Evolutionary conservation across 139 green algal genomes (phyloP).

Genomic region (Chlorella sp.): DNA sequence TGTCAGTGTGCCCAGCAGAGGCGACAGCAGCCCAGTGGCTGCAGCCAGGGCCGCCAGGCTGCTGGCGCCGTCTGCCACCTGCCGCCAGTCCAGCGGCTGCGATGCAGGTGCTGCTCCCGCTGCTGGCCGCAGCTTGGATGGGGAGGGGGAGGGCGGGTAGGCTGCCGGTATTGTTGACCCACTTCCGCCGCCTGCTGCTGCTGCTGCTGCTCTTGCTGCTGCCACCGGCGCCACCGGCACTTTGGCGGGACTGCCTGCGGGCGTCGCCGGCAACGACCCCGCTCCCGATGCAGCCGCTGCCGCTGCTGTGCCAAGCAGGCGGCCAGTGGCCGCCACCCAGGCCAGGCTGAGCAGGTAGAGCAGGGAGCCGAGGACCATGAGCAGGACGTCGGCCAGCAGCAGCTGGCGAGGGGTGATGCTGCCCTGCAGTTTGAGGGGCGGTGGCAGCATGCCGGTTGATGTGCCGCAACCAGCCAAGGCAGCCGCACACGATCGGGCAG

Average conservation of each 20-base stretch:
- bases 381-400: conserved; percentile 2
- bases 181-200: neutral
- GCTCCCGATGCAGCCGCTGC: neutral
- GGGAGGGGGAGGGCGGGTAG: neutral
- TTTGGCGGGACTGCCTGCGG: too few species aligned
- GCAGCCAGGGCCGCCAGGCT: conserved; percentile 14
- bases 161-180: neutral
- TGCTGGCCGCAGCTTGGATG: neutral
- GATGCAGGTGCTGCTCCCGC: neutral
- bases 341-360: conserved; percentile 6
- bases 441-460: too few species aligned
- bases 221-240: neutral
- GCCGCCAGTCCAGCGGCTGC: neutral
- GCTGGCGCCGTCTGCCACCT: neutral
- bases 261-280: neutral
- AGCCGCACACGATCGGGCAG: too few species aligned
- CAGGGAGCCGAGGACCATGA: conserved; percentile 26
- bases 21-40: conserved; percentile 72
- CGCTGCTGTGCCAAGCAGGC: too few species aligned
- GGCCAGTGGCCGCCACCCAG: neutral
- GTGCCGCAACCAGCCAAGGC: too few species aligned
- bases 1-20: conserved; percentile 79
- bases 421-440: neutral
- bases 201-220: neutral
- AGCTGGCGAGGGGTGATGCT: conserved; percentile 21